Base-by-base conservation (phyloP, 2,329 filamentous ascomycete species). In the Niveomyces coronatus region DNA sequence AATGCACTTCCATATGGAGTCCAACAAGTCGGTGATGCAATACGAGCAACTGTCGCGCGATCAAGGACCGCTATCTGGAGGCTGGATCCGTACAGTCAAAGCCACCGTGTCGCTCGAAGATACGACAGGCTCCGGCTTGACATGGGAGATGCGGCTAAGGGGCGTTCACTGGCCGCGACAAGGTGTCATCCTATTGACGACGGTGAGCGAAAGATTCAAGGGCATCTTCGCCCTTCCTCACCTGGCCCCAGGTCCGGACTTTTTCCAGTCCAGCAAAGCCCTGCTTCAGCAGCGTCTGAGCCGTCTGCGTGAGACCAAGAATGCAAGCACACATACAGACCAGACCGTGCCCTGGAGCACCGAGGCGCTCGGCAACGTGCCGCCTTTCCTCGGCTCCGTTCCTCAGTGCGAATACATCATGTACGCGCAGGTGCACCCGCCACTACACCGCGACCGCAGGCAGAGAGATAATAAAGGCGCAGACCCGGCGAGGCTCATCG, bases 121-220 rank as follows among this genome's bases (percentile, higher is more conserved):
- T 50, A 74, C 40, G 74, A 74, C 47, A 69, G 74, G 61, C 9
- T 57, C 59, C 43, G 82, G 82, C 5, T 80, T 80, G 52, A 83
- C 76, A 47, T 88, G 83, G 78, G 81, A 88, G 48, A 77, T 93
- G 62, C 71, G 75, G 36, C 62, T 94, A 35, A 80, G 86, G 58
- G 91, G 91, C 4, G 72, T 93, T 4, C 89, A 96, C 62, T 93
- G 87, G 68, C 79, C 82, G 26, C 71, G 74, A n/a, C 75, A 82
- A 45, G 91, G 91, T 2, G 74, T 78, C 11, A 75, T 91, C 35
- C 64, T 96, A 24, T 64, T 96, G 54, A 85, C 82, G 2, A 95
- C 89, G 1, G 89, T 87, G 33, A 95, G 87, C 57, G 84, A 94
- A 53, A 95, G 94, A 64, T 91, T 91, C 52, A 77, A 82, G n/a